These are phyloP conservation scores for Thalassiosira hispida DNA, from an alignment of 352 stramenopile genomes.

Conservation along the genomic window DNA sequence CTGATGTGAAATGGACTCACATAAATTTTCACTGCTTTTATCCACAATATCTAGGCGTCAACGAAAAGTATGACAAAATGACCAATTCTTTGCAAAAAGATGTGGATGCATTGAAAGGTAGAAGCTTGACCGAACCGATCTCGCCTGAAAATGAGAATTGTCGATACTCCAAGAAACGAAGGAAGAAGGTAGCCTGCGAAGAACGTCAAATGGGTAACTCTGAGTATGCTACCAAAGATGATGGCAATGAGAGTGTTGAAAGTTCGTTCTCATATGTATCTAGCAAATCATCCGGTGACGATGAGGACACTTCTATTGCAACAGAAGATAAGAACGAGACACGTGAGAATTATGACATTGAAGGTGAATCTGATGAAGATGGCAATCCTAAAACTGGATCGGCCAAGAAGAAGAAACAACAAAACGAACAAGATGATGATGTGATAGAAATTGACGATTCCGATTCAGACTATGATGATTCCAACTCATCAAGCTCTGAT, in stretches of 20 bases:
- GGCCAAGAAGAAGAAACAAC: conserved; percentile 2
- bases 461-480: background rate
- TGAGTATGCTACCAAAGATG: background rate
- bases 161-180: background rate
- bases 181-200: background rate
- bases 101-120: conserved; percentile 1
- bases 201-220: background rate
- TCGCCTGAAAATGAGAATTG: background rate
- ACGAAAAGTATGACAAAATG: conserved; percentile 3
- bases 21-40: too few relatives aligned
- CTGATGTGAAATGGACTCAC: too few relatives aligned
- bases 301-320: background rate
- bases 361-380: background rate
- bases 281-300: background rate
- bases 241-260: background rate
- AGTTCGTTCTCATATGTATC: conserved; percentile 6
- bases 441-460: conserved; percentile 11
- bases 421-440: background rate
- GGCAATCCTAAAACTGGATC: background rate
- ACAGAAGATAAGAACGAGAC: background rate
- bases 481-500: background rate
- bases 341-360: background rate
- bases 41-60: too few relatives aligned
- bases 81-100: background rate
- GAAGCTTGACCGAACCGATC: background rate